A percentile compares a stretch with the other conserved stretches of the same genome.
These are phyloP conservation scores for Marasmius fiardii DNA, from an alignment of 1,284 basidiomycete genomes.

Conservation along the genomic window DNA sequence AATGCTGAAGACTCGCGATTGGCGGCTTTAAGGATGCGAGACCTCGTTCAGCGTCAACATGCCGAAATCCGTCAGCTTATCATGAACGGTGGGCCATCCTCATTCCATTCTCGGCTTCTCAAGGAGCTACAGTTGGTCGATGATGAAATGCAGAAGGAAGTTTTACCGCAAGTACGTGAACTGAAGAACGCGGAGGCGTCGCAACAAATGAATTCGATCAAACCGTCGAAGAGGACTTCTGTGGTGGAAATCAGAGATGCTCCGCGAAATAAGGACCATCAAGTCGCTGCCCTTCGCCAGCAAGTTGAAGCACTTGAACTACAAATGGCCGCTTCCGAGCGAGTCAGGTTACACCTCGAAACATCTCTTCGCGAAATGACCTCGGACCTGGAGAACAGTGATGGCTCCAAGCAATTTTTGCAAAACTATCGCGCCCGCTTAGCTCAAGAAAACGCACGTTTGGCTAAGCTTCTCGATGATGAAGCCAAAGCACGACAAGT, in stretches of 20 bases:
- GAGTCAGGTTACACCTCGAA: conserved; percentile 66
- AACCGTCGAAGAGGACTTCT: conserved; percentile 34
- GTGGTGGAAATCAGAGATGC: conserved; percentile 38
- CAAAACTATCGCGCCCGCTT: conserved; percentile 56
- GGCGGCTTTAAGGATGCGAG: conserved; percentile 54
- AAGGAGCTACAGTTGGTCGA: conserved; percentile 67
- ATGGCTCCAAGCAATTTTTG: conserved; percentile 64
- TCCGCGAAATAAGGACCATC: conserved; percentile 31
- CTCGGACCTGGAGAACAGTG: conserved; percentile 59
- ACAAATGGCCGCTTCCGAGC: conserved; percentile 65
- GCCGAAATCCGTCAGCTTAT: conserved; percentile 67
- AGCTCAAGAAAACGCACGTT: conserved; percentile 54
- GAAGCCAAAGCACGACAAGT: conserved; percentile 62
- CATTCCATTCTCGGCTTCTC: conserved; percentile 63
- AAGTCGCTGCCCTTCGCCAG: conserved; percentile 55
- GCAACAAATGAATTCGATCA: conserved; percentile 40
- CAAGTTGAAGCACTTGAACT: conserved; percentile 69
- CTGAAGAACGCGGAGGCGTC: conserved; percentile 27
- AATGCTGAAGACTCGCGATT: conserved; percentile 50
- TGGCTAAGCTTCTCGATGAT: conserved; percentile 57
- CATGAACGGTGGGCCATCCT: conserved; percentile 50
- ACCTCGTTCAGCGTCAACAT: conserved; percentile 66
- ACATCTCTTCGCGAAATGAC: conserved; percentile 59
- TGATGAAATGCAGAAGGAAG: conserved; percentile 58
- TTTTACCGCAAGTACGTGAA: conserved; percentile 33